These are phyloP conservation scores for Trichoderma semiorbis DNA, from an alignment of 2,329 filamentous ascomycete genomes.

Conservation along the genomic window DNA sequence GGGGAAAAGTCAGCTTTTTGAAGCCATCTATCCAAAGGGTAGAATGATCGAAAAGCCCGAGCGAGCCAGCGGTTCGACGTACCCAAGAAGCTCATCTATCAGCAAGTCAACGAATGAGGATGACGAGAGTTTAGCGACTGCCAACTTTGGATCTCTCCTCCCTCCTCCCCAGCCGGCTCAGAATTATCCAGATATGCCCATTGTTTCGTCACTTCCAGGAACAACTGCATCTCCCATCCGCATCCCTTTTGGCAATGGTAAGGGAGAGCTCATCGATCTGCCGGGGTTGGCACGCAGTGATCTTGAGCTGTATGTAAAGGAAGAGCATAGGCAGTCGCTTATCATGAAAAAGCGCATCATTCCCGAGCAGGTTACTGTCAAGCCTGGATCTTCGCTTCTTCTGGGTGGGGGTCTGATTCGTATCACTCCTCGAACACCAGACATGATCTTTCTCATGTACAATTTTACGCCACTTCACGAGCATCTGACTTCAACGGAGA, in stretches of 20 bases:
- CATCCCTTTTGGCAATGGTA: slow-evolving; percentile 80
- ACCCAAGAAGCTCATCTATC: slow-evolving; percentile 17
- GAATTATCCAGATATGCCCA: slow-evolving; percentile 77
- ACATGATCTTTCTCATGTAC: slow-evolving; percentile 71
- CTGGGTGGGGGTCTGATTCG: slow-evolving; percentile 77
- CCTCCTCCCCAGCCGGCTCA: slow-evolving; percentile 72
- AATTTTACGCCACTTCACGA: slow-evolving; percentile 76
- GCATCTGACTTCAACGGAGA: slow-evolving; percentile 76
- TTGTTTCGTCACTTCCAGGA: slow-evolving; percentile 82
- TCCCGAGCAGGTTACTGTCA: slow-evolving; percentile 70
- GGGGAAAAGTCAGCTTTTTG: slow-evolving; percentile 89
- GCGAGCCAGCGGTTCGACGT: slow-evolving; percentile 20
- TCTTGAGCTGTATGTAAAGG: slow-evolving; percentile 67
- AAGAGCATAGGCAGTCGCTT: slow-evolving; percentile 62
- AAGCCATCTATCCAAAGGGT: slow-evolving; percentile 80
- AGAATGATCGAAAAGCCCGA: slow-evolving; percentile 40
- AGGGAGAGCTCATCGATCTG: slow-evolving; percentile 88
- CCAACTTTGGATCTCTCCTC: slow-evolving; percentile 57
- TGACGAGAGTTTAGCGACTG: slow-evolving; percentile 21
- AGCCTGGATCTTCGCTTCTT: slow-evolving; percentile 74
- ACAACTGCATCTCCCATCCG: slow-evolving; percentile 95
- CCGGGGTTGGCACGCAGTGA: slow-evolving; percentile 76
- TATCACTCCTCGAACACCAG: slow-evolving; percentile 67
- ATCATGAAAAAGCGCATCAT: slow-evolving; percentile 76
- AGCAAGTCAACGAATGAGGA: slow-evolving; percentile 18